phyloP scores from a whole-genome alignment of 163 green algal species.

The Scenedesmus sp. region DNA sequence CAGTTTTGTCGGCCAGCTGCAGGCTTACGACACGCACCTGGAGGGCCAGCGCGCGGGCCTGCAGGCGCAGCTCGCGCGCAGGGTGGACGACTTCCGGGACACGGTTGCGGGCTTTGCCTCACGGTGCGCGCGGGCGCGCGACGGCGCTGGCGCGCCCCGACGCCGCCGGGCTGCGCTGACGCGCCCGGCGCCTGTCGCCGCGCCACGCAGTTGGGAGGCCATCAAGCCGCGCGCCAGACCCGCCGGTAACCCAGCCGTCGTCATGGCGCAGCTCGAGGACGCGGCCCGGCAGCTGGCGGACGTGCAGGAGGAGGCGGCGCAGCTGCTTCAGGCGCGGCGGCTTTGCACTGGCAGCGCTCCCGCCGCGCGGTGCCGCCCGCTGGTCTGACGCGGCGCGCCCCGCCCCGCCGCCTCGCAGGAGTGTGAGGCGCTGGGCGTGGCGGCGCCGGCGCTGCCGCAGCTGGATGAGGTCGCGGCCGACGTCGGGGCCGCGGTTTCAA shows the following conservation, averaged over 20 bases:
- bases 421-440: conserved; percentile 73
- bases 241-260: conserved; percentile 66
- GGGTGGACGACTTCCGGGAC: conserved; percentile 64
- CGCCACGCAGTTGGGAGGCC: conserved; percentile 52
- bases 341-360: no score
- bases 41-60: conserved; percentile 75
- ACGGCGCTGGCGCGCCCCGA: no score
- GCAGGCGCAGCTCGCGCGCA: conserved; percentile 57
- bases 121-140: no score
- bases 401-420: conserved; percentile 49
- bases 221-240: conserved; percentile 72
- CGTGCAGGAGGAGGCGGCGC: conserved; percentile 63
- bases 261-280: conserved; percentile 76
- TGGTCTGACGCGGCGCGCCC: not conserved
- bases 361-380: not conserved
- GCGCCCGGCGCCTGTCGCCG: not conserved
- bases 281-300: conserved; percentile 56
- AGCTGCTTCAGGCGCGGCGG: conserved; percentile 60
- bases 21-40: conserved; percentile 67
- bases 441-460: conserved; percentile 60
- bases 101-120: conserved; percentile 46
- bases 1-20: conserved; percentile 71
- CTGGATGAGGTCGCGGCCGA: conserved; percentile 68
- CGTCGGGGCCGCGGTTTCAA: conserved; percentile 61
- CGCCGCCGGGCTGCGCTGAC: no score